A percentile compares a stretch with the other conserved stretches of the same genome.
Conservation (phyloP, 2,329 filamentous ascomycete species). For the Phialophora tarda region DNA sequence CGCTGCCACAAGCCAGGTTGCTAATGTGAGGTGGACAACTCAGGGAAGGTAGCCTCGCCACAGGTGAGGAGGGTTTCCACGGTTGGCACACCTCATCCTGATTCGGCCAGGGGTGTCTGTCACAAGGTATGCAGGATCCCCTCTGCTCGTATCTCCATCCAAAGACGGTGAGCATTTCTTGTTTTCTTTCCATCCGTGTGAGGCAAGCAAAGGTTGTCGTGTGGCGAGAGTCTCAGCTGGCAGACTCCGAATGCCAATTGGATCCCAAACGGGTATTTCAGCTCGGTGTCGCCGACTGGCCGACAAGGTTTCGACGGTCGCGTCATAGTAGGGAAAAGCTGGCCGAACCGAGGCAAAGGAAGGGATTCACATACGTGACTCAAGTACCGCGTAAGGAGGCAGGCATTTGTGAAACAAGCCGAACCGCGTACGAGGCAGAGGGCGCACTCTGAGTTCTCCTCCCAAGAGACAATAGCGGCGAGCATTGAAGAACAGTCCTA, state of each 20-base stretch:
- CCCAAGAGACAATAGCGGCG: background rate
- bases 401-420: background rate
- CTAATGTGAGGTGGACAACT: background rate
- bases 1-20: too few relatives aligned
- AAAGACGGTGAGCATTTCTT: background rate
- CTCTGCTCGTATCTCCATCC: background rate
- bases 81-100: background rate
- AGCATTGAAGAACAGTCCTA: background rate
- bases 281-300: conserved; percentile 19
- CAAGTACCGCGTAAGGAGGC: background rate
- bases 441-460: background rate
- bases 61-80: background rate
- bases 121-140: background rate
- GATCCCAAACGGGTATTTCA: conserved; percentile 2
- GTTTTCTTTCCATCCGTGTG: background rate
- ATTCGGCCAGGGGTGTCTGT: background rate
- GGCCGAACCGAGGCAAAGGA: background rate
- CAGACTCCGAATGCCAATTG: background rate
- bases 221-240: conserved; percentile 17
- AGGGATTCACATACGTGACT: background rate
- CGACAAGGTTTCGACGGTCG: background rate
- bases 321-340: background rate
- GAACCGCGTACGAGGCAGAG: background rate
- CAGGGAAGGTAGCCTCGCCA: background rate
- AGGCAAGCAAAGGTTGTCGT: background rate